These are phyloP conservation scores for Globisporangium perplexum DNA, from an alignment of 352 stramenopile genomes.

Conservation along the genomic window DNA sequence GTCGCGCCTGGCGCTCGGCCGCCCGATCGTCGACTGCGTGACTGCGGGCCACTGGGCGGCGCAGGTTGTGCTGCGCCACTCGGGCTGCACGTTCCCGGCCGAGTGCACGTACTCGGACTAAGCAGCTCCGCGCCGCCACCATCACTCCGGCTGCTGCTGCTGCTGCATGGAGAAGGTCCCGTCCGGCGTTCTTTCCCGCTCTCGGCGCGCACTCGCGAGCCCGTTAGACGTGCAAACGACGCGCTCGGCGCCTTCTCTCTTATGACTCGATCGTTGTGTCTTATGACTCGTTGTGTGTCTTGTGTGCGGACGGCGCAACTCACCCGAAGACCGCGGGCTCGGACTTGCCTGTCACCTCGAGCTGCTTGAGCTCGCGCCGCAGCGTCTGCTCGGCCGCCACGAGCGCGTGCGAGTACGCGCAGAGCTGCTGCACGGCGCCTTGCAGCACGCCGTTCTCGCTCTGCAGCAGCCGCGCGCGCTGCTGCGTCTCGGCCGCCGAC, in stretches of 20 bases:
- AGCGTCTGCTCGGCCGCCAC: constrained; percentile 36
- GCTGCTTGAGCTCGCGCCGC: constrained; percentile 38
- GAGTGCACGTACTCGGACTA: constrained; percentile 91
- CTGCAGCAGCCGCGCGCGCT: constrained; percentile 30
- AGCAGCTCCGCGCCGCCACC: background rate
- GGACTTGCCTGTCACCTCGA: constrained; percentile 35
- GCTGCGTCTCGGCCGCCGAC: constrained; percentile 24
- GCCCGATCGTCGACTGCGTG: constrained; percentile 91
- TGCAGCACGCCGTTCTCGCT: constrained; percentile 49
- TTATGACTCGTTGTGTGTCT: too few relatives aligned
- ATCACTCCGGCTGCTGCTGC: background rate
- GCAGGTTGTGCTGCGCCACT: constrained; percentile 95
- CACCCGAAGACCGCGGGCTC: constrained; percentile 43
- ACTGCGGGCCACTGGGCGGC: constrained; percentile 96
- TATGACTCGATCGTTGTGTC: too few relatives aligned
- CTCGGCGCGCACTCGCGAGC: background rate
- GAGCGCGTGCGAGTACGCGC: constrained; percentile 45
- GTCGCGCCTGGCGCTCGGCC: constrained; percentile 85
- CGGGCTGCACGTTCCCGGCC: constrained; percentile 94
- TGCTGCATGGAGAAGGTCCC: constrained; percentile 18
- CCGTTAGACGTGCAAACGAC: constrained; percentile 15
- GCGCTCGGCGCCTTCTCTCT: constrained; percentile 12
- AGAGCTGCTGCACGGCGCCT: constrained; percentile 39
- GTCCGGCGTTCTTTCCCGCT: constrained; percentile 9
- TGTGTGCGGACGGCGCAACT: too few relatives aligned